These are phyloP conservation scores for Carex arenaria DNA, from an alignment of 202 grass and related monocot species.

Conservation along the genomic window DNA sequence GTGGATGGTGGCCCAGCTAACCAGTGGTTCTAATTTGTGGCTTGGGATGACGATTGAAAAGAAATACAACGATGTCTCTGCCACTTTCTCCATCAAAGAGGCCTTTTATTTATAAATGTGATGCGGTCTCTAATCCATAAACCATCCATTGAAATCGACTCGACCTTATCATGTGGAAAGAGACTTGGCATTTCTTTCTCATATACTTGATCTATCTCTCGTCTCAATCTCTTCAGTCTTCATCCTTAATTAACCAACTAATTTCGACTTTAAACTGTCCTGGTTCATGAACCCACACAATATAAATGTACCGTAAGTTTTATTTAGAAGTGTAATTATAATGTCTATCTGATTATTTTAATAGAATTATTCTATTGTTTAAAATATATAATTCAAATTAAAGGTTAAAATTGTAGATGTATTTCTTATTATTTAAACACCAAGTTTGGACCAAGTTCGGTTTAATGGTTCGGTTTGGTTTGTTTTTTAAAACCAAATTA, in stretches of 20 bases:
- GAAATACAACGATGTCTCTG: neutral
- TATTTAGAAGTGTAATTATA: no score
- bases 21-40: neutral
- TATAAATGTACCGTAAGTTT: no score
- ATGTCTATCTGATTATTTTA: no score
- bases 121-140: conserved; percentile 1
- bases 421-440: no score
- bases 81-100: neutral
- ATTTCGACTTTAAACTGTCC: neutral
- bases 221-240: neutral
- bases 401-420: no score
- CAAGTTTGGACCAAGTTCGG: no score
- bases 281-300: no score
- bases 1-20: neutral
- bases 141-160: neutral
- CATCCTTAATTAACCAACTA: neutral
- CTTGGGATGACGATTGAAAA: neutral
- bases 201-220: neutral
- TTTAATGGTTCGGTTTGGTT: no score
- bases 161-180: conserved; percentile 10
- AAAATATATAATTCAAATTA: no score
- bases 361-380: no score
- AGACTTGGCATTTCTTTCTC: conserved; percentile 14
- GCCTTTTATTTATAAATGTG: conserved; percentile 19
- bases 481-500: no score